Percentiles rank a stretch among this genome's conserved stretches.
These are phyloP conservation scores for Pseudognaphalium luteoalbum DNA, from an alignment of 129 eudicot species.

Conservation along the genomic window DNA sequence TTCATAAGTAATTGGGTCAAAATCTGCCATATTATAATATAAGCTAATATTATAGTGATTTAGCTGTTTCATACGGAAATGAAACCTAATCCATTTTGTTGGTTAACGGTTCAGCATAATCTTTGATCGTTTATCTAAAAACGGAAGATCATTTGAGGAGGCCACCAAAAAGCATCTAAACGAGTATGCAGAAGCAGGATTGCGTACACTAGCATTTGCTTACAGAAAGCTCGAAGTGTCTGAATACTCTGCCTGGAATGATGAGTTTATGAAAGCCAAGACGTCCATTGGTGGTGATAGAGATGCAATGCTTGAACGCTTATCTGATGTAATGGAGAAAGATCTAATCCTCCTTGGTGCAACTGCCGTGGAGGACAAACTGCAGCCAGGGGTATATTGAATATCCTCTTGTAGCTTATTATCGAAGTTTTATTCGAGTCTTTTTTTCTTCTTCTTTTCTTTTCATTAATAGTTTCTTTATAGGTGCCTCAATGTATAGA, in stretches of 20 bases:
- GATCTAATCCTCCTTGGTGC: conserved; percentile 90
- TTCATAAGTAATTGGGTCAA: neutral
- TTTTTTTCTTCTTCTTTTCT: neutral
- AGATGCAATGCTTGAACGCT: conserved; percentile 67
- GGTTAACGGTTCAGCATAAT: conserved; percentile 56
- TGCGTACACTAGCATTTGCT: conserved; percentile 87
- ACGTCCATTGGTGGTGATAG: conserved; percentile 77
- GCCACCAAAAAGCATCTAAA: conserved; percentile 72
- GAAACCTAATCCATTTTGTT: neutral
- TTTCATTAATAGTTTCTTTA: conserved; percentile 10
- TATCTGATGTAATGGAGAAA: conserved; percentile 74
- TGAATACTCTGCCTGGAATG: conserved; percentile 73
- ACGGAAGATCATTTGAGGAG: conserved; percentile 65
- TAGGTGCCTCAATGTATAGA: conserved; percentile 96
- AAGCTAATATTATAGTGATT: neutral
- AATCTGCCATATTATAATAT: neutral
- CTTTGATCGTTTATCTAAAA: conserved; percentile 78
- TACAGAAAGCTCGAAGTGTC: conserved; percentile 68
- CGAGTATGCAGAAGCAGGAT: conserved; percentile 85
- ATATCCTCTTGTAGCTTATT: neutral
- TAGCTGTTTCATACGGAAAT: neutral
- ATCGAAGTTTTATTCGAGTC: neutral
- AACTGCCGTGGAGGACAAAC: conserved; percentile 93
- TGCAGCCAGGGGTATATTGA: conserved; percentile 74
- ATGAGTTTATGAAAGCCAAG: conserved; percentile 76